Conservation (phyloP, 441 rosid species). For the Erodium texanum region DNA sequence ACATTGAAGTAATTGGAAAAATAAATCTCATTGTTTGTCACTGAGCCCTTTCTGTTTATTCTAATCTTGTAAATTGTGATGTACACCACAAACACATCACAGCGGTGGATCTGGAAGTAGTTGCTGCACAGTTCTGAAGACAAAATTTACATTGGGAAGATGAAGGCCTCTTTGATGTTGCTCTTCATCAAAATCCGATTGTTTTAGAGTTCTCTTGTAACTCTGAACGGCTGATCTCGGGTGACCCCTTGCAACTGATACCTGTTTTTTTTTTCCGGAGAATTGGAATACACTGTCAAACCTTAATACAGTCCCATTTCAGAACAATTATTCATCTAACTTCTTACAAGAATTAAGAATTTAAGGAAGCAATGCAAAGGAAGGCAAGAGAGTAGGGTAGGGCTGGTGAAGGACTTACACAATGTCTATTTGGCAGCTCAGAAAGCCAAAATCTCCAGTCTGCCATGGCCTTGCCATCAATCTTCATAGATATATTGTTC, state of each 20-base stretch:
- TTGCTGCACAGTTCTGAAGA: conserved; percentile 14
- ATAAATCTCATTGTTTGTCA: no score
- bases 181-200: conserved; percentile 10
- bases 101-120: conserved; percentile 6
- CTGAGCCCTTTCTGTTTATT: no score
- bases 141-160: conserved; percentile 12
- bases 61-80: no score
- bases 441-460: conserved; percentile 55
- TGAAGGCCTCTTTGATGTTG: conserved; percentile 12
- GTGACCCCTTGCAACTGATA: conserved; percentile 16
- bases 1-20: not conserved
- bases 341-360: no score
- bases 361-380: not conserved
- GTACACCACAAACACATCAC: not conserved
- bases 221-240: conserved; percentile 17
- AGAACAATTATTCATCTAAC: no score
- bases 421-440: conserved; percentile 34
- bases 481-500: conserved; percentile 33
- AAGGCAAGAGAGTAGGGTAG: not conserved
- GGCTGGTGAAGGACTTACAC: conserved; percentile 24
- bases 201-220: conserved; percentile 13
- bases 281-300: not conserved
- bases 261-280: conserved; percentile 7
- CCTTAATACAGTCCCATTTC: no score
- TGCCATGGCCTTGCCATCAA: conserved; percentile 27